phyloP scores from a whole-genome alignment of 2,329 filamentous ascomycete species.

The Penicillium sp. region DNA sequence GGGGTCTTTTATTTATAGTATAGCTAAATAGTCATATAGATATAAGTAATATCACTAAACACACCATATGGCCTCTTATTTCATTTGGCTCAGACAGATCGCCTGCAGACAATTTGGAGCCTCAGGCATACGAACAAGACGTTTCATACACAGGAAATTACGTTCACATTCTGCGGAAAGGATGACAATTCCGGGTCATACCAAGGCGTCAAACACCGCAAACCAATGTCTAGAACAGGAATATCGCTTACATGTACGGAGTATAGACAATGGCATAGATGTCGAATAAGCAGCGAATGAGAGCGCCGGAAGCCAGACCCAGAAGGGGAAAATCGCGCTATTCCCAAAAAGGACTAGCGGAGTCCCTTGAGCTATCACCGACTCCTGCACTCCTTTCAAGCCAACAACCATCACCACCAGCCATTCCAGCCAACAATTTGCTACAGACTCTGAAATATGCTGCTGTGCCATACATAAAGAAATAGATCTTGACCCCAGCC shows the following conservation, averaged over 20 bases:
- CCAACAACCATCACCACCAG: background rate
- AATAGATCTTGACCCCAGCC: background rate
- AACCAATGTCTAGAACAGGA: too few relatives aligned
- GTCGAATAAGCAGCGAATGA: background rate
- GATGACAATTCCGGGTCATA: too few relatives aligned
- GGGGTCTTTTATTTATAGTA: too few relatives aligned
- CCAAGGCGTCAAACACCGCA: too few relatives aligned
- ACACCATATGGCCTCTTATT: background rate
- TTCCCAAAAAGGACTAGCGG: background rate
- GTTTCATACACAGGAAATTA: too few relatives aligned
- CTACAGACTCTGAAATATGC: too few relatives aligned
- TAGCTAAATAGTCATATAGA: too few relatives aligned
- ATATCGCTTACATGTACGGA: too few relatives aligned
- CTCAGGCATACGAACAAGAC: background rate
- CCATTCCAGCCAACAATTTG: too few relatives aligned
- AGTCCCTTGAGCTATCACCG: background rate
- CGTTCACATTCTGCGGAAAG: too few relatives aligned
- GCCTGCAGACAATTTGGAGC: background rate
- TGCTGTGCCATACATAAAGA: background rate
- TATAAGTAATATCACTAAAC: too few relatives aligned
- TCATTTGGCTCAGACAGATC: background rate
- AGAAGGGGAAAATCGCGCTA: background rate
- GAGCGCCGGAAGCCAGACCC: background rate
- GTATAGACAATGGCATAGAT: too few relatives aligned
- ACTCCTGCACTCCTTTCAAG: background rate